A percentile compares a stretch with the other conserved stretches of the same genome.
phyloP scores from a whole-genome alignment of 2,329 filamentous ascomycete genomes.

The Xylaria sp. region DNA sequence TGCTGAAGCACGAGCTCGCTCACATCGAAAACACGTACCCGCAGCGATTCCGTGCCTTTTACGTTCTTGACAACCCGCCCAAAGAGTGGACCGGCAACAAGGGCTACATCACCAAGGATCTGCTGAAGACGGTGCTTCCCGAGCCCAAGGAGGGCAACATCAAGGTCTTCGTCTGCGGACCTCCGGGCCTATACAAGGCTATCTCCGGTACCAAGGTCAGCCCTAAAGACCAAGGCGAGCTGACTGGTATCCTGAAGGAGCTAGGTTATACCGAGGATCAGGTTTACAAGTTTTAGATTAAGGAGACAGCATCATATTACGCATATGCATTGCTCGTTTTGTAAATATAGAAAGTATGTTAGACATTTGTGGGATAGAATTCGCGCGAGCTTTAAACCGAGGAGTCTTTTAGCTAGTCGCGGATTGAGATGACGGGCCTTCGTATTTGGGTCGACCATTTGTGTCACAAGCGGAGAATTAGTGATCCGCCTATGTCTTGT shows the following conservation, averaged over 20 bases:
- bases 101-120: constrained; percentile 88
- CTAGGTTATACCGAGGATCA: constrained; percentile 88
- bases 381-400: constrained; percentile 12
- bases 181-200: constrained; percentile 92
- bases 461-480: background rate
- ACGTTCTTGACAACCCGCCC: constrained; percentile 87
- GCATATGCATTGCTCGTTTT: constrained; percentile 6
- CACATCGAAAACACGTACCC: constrained; percentile 95
- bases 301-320: constrained; percentile 9
- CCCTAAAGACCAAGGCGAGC: constrained; percentile 93
- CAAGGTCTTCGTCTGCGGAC: constrained; percentile 97
- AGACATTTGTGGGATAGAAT: constrained; percentile 27
- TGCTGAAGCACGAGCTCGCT: constrained; percentile 86
- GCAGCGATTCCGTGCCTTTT: constrained; percentile 94
- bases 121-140: constrained; percentile 93
- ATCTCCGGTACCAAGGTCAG: constrained; percentile 90
- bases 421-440: constrained; percentile 4
- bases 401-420: background rate
- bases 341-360: constrained; percentile 27
- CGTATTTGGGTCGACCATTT: background rate
- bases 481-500: constrained; percentile 9
- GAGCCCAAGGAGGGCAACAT: constrained; percentile 92
- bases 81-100: constrained; percentile 80
- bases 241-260: constrained; percentile 83
- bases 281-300: constrained; percentile 87